Evolutionary conservation across 225 moss, liverwort and hornwort genomes (phyloP), one percentile per base, ranked within the genome.

Genomic region (Neckera pumila): DNA sequence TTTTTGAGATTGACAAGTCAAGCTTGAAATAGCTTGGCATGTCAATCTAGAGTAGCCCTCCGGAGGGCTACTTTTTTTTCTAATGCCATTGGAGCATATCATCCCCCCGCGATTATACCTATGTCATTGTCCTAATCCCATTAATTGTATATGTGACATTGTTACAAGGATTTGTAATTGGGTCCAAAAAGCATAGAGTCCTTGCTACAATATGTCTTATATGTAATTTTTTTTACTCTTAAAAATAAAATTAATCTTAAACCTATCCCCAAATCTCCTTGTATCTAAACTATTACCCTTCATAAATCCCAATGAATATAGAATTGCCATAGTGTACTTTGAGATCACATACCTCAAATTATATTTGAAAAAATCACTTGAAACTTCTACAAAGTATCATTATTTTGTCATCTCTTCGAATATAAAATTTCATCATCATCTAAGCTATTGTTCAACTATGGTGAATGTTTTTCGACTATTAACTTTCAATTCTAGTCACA

Each of bases 31-130:
- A n/a, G n/a, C n/a, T n/a, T n/a, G n/a, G n/a, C n/a, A n/a, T n/a
- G n/a, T n/a, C n/a, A n/a, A n/a, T n/a, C n/a, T n/a, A n/a, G n/a
- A n/a, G n/a, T n/a, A n/a, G n/a, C n/a, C n/a, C n/a, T n/a, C n/a
- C n/a, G n/a, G n/a, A n/a, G n/a, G n/a, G n/a, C n/a, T n/a, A n/a
- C n/a, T n/a, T n/a, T n/a, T n/a, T n/a, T n/a, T n/a, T n/a, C n/a
- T n/a, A n/a, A n/a, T n/a, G n/a, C 2, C 27, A 1, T 2, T 1
- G 0, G 3, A 26, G 28, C 3, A 9, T 3, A 43, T 4, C 7
- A 5, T 27, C 6, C 2, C 14, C 4, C 5, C 7, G 43, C 43
- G 4, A 43, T 27, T 28, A 43, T 43, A 72, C 10, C 17, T 10
- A 16, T 43, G 26, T 43, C 27, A 43, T 72, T 72, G 43, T 27